Evolutionary conservation across 768 basidiomycete genomes (phyloP).

Genomic region (Trametes meyenii): DNA sequence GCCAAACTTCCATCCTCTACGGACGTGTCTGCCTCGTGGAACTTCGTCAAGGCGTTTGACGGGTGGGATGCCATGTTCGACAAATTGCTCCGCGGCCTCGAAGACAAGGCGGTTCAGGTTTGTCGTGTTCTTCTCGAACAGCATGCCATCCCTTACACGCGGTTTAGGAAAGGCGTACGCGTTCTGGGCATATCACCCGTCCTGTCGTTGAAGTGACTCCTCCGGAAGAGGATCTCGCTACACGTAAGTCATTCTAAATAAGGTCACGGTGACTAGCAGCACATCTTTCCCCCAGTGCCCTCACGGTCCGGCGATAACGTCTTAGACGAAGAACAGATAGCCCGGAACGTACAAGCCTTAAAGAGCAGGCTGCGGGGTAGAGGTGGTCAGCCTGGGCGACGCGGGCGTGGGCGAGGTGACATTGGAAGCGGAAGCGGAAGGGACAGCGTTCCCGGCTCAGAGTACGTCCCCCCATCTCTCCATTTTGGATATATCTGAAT

Average conservation of each 20-base stretch:
- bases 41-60: conserved; percentile 70
- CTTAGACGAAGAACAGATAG: conserved; percentile 87
- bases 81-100: conserved; percentile 69
- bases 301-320: conserved; percentile 52
- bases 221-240: conserved; percentile 49
- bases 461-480: conserved; percentile 50
- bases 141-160: not conserved
- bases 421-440: conserved; percentile 59
- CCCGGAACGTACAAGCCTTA: conserved; percentile 88
- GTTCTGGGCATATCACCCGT: conserved; percentile 49
- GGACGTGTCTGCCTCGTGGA: conserved; percentile 52
- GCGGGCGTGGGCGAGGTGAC: conserved; percentile 49
- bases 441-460: conserved; percentile 67
- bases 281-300: conserved; percentile 40
- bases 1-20: conserved; percentile 43
- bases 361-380: conserved; percentile 82
- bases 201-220: conserved; percentile 42
- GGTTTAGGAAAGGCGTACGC: conserved; percentile 70
- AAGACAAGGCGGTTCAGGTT: conserved; percentile 75
- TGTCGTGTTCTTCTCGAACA: conserved; percentile 9
- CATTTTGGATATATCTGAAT: not conserved
- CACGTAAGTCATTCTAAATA: not conserved
- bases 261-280: not conserved
- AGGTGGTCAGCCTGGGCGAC: conserved; percentile 61
- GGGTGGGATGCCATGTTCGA: conserved; percentile 86